A percentile compares a stretch with the other conserved stretches of the same genome.
Evolutionary conservation across 1,139 yeast genomes (phyloP).

Genomic region (Saccharomyces hybrid): DNA sequence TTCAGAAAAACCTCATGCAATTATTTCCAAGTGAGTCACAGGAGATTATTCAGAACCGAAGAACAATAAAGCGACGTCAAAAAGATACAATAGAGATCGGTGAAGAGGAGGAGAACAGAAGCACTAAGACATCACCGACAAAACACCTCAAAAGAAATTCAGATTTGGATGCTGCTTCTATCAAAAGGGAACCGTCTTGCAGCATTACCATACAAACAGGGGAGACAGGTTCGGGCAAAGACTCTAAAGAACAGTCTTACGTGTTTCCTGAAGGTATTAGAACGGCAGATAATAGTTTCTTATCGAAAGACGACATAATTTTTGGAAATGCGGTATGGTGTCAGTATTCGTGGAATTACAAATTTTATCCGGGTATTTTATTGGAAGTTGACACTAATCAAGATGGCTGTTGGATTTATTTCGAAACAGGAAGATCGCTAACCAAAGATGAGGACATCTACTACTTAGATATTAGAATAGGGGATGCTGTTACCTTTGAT

Average conservation of each 20-base stretch:
- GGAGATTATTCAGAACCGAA: background rate
- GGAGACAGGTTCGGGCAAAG: background rate
- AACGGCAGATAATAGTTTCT: constrained; percentile 12
- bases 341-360: constrained; percentile 28
- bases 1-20: background rate
- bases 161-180: background rate
- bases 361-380: constrained; percentile 33
- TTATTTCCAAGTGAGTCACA: background rate
- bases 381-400: constrained; percentile 14
- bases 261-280: constrained; percentile 11
- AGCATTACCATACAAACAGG: background rate
- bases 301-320: constrained; percentile 25
- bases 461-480: constrained; percentile 37
- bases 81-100: background rate
- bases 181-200: background rate
- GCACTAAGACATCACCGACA: background rate
- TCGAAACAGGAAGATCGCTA: constrained; percentile 17
- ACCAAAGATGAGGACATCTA: constrained; percentile 23
- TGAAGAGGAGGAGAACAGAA: background rate
- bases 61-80: constrained; percentile 1
- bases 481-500: constrained; percentile 34
- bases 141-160: background rate
- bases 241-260: background rate
- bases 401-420: constrained; percentile 22
- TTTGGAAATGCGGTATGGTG: constrained; percentile 34